Evolutionary conservation across 345 rosid genomes (phyloP), one percentile per base, ranked within the genome.

Genomic region (Linum tenue): DNA sequence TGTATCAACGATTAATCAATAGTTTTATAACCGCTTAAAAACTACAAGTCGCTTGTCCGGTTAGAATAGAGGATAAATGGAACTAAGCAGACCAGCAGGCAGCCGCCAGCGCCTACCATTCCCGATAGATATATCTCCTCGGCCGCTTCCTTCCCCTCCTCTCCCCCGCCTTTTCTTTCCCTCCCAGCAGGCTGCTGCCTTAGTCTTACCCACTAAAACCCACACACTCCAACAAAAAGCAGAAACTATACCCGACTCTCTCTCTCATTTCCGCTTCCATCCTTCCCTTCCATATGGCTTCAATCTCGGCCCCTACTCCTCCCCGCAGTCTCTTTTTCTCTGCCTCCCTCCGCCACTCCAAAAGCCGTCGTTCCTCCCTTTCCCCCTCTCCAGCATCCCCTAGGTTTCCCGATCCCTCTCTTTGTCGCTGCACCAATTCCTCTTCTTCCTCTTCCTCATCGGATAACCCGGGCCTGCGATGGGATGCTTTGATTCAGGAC

Each of bases 401-500:
- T 57, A 59, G 78, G 57, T 66, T 76, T 67, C 64, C 81, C 44
- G 62, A 77, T 67, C 58, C 84, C 35, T 55, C 78, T 61, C 77
- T 76, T 62, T 82, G 86, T 67, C 85, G 82, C 71, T 83, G 87
- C 72, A 66, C 65, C 64, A 43, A 59, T 73, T 56, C 66, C 41
- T 57, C 76, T 11, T 57, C 76, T 11, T 76, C 66, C 65, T 67
- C 80, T 11, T 69, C 77, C 37, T 73, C 85, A 7, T 58, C 76
- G 9, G 82, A 80, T 48, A 70, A 63, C 44, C 16, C 50, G 40
- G 36, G 7, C 64, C 72, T 77, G 75, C 72, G 84, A 53, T 87
- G 95, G 95, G 88, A 82, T 67, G 75, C 84, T 3, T 72, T 79
- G 3, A 67, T 91, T 69, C 90, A 79, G 56, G 83, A 80, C 37